These are phyloP conservation scores for Aspergillus baeticus DNA, from an alignment of 495 filamentous ascomycete genomes.

Conservation along the genomic window DNA sequence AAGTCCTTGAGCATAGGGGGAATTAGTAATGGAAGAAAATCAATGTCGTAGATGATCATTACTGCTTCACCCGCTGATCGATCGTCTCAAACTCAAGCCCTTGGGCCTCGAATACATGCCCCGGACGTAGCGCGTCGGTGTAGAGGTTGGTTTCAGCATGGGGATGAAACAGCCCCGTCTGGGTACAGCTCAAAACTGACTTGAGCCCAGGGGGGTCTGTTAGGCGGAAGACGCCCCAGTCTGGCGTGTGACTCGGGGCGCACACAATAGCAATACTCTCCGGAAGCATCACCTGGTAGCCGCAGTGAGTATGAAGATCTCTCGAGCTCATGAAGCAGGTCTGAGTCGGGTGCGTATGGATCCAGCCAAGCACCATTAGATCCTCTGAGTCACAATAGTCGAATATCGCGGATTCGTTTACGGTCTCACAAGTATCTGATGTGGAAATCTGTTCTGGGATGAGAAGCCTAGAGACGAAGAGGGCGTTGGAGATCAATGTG, in stretches of 20 bases:
- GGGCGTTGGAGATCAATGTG: slow-evolving; percentile 83
- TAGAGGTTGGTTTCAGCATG: slow-evolving; percentile 74
- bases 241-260: slow-evolving; percentile 76
- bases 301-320: slow-evolving; percentile 88
- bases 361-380: slow-evolving; percentile 91
- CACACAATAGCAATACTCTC: slow-evolving; percentile 98
- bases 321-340: slow-evolving; percentile 97
- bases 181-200: slow-evolving; percentile 71
- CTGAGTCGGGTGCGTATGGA: slow-evolving; percentile 95
- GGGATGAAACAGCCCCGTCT: slow-evolving; percentile 80
- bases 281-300: slow-evolving; percentile 90
- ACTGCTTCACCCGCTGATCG: slow-evolving; percentile 61
- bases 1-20: background rate
- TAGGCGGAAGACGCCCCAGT: slow-evolving; percentile 89
- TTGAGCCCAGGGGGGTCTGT: slow-evolving; percentile 89
- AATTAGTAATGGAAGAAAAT: slow-evolving; percentile 1
- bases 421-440: slow-evolving; percentile 88
- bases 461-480: slow-evolving; percentile 84
- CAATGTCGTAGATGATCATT: background rate
- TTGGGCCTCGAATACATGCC: slow-evolving; percentile 80
- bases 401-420: slow-evolving; percentile 78
- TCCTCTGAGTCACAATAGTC: slow-evolving; percentile 86
- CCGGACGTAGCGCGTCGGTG: slow-evolving; percentile 75
- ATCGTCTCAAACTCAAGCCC: slow-evolving; percentile 75
- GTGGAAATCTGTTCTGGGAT: slow-evolving; percentile 91